Evolutionary conservation across 805 yeast genomes (phyloP).

Genomic region (Metschnikowia colocasiae): DNA sequence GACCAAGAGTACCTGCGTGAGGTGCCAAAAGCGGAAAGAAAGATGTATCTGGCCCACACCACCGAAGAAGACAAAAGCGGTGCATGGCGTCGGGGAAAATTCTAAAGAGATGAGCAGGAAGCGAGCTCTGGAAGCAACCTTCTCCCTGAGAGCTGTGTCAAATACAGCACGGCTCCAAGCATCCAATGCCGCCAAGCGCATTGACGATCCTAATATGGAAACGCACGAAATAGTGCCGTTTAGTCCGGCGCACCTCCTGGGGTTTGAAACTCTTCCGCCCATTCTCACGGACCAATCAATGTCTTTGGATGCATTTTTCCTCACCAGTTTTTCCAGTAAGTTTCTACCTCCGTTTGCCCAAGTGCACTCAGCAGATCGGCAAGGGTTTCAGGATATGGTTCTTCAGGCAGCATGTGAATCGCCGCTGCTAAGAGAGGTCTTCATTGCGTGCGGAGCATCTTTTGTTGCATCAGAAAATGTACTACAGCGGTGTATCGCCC

Average conservation of each 20-base stretch:
- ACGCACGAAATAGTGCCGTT: not conserved
- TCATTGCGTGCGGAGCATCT: constrained; percentile 18
- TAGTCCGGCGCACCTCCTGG: not conserved
- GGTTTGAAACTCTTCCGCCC: not conserved
- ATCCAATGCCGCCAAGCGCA: not conserved
- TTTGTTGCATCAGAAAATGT: constrained; percentile 12
- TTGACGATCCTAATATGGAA: not conserved
- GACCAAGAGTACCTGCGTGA: constrained; percentile 9
- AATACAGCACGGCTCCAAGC: not conserved
- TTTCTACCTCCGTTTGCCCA: constrained; percentile 18
- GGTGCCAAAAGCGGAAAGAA: constrained; percentile 9
- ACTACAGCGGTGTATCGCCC: constrained; percentile 7
- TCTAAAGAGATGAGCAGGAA: not conserved
- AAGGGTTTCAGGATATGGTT: constrained; percentile 8
- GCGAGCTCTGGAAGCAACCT: too few species aligned
- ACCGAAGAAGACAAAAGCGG: not conserved
- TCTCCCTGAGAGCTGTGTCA: not conserved
- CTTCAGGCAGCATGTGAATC: constrained; percentile 13
- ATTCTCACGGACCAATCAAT: not conserved
- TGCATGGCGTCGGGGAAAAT: too few species aligned
- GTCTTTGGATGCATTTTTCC: constrained; percentile 9
- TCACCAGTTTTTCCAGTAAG: constrained; percentile 8
- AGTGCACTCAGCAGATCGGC: constrained; percentile 8
- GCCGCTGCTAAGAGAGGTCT: constrained; percentile 10
- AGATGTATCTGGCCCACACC: constrained; percentile 11